phyloP scores from a whole-genome alignment of 805 yeast species.

The Dipodascus albidus region DNA sequence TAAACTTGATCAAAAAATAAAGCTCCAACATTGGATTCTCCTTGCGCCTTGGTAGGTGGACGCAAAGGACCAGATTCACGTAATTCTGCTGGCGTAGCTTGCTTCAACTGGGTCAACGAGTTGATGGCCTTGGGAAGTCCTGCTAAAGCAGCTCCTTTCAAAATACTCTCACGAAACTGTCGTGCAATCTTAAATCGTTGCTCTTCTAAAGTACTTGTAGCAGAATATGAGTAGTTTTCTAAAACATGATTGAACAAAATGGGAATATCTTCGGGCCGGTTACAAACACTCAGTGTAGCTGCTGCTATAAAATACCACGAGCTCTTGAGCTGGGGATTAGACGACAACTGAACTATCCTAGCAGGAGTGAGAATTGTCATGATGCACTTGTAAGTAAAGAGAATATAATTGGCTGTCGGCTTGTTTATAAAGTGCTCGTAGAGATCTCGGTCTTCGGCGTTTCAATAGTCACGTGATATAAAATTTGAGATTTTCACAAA shows the following conservation, averaged over 20 bases:
- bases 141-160: constrained; percentile 67
- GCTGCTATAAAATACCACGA: constrained; percentile 76
- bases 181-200: constrained; percentile 30
- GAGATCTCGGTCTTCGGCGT: not conserved
- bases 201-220: no score
- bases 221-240: constrained; percentile 8
- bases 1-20: constrained; percentile 66
- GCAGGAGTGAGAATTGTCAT: constrained; percentile 35
- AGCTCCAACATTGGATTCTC: constrained; percentile 33
- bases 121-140: constrained; percentile 85
- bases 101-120: constrained; percentile 51
- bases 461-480: no score
- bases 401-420: not conserved
- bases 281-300: constrained; percentile 70
- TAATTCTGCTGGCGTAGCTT: constrained; percentile 47
- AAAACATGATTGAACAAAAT: constrained; percentile 60
- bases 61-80: constrained; percentile 24
- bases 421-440: no score
- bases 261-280: constrained; percentile 74
- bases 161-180: constrained; percentile 61
- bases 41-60: constrained; percentile 6
- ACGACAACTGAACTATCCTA: constrained; percentile 41
- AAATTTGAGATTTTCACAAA: no score
- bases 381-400: not conserved
- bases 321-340: constrained; percentile 41